These are phyloP conservation scores for Bipolaris cookei DNA, from an alignment of 2,329 filamentous ascomycete genomes.

Conservation along the genomic window DNA sequence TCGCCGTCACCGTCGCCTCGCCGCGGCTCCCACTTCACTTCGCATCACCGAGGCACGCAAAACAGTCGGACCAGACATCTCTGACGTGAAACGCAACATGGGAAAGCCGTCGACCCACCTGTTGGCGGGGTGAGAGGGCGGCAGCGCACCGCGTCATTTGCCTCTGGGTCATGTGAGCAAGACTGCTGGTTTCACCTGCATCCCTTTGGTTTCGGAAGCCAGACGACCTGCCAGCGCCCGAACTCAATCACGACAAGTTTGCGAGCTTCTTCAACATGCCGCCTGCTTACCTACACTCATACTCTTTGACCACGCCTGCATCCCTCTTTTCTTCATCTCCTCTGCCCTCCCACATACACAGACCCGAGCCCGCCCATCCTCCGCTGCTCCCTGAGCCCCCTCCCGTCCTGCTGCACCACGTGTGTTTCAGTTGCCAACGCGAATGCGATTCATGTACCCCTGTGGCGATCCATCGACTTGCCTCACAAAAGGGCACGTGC, in stretches of 20 bases:
- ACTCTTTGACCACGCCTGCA: constrained; percentile 11
- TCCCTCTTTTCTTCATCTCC: constrained; percentile 2
- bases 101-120: constrained; percentile 22
- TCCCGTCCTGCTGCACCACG: constrained; percentile 14
- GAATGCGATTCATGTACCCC: constrained; percentile 15
- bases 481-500: constrained; percentile 17
- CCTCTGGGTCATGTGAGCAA: constrained; percentile 23
- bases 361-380: constrained; percentile 9
- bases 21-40: constrained; percentile 4
- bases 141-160: constrained; percentile 23
- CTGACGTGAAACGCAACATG: constrained; percentile 27
- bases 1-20: constrained; percentile 1
- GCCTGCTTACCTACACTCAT: constrained; percentile 8
- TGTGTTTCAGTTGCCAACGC: constrained; percentile 24
- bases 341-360: neutral
- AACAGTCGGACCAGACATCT: constrained; percentile 20
- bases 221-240: constrained; percentile 7
- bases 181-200: constrained; percentile 22
- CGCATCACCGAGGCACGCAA: constrained; percentile 18
- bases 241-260: constrained; percentile 11
- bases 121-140: constrained; percentile 26
- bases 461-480: constrained; percentile 21
- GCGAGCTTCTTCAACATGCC: constrained; percentile 10
- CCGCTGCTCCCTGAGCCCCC: constrained; percentile 12
- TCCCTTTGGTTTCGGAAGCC: constrained; percentile 21